A percentile compares a stretch with the other conserved stretches of the same genome.
phyloP scores from a whole-genome alignment of 1,284 basidiomycete species.

The Marasmius oreades region DNA sequence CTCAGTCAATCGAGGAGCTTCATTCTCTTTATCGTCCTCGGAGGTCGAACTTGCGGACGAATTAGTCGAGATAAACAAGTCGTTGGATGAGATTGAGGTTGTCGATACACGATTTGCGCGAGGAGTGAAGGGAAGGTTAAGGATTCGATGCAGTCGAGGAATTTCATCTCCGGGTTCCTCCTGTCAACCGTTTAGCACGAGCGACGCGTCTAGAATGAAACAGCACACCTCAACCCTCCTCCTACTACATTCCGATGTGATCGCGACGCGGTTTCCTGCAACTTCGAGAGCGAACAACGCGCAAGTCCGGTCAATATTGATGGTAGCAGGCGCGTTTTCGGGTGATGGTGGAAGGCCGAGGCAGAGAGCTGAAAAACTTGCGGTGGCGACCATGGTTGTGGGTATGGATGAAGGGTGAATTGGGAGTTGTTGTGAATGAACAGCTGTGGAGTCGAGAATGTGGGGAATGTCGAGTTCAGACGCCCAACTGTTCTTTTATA shows the following conservation, averaged over 20 bases:
- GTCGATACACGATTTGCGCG: not conserved
- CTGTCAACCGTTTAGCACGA: not conserved
- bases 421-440: not conserved
- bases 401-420: not conserved
- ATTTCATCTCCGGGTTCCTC: not conserved
- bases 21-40: no score
- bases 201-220: no score
- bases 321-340: not conserved
- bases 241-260: not conserved
- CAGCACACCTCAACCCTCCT: not conserved
- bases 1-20: no score
- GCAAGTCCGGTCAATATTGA: not conserved
- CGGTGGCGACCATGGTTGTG: not conserved
- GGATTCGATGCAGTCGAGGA: not conserved
- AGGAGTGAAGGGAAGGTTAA: not conserved
- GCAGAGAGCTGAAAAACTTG: not conserved
- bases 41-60: no score
- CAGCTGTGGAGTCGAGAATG: not conserved
- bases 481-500: not conserved
- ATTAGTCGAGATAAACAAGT: no score
- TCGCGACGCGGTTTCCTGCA: not conserved
- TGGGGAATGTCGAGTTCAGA: not conserved
- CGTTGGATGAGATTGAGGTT: not conserved
- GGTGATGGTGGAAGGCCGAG: constrained; percentile 1
- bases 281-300: not conserved